These are phyloP conservation scores for Saussurea involucrata DNA, from an alignment of 129 eudicot species.

Conservation along the genomic window DNA sequence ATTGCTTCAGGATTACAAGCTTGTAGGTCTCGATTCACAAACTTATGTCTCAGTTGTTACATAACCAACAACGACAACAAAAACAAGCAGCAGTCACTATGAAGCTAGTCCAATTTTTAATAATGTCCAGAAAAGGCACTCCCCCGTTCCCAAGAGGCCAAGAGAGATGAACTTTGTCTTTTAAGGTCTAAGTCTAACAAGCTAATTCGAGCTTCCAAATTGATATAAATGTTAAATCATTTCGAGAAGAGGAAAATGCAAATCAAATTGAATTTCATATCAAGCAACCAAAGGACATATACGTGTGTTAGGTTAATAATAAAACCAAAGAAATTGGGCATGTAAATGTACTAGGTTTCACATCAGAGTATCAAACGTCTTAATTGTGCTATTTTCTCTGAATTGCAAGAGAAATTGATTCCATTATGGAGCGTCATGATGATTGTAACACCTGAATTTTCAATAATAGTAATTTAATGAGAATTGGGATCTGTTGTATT, in stretches of 20 bases:
- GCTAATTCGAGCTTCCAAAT: neutral
- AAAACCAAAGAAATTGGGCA: neutral
- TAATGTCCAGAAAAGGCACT: neutral
- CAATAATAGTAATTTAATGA: too few relatives aligned
- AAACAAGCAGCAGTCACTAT: neutral
- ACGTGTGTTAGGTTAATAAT: neutral
- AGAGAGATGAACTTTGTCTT: neutral
- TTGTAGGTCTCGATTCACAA: neutral
- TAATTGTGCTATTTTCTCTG: neutral
- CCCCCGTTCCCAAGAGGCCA: neutral
- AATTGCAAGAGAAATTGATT: neutral
- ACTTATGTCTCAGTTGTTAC: neutral
- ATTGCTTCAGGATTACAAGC: conserved; percentile 10
- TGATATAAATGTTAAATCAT: neutral
- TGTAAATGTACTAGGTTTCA: neutral
- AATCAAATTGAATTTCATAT: conserved; percentile 1
- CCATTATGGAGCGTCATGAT: neutral
- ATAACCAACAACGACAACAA: neutral
- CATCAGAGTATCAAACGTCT: neutral
- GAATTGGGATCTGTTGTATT: too few relatives aligned
- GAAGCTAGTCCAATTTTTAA: neutral
- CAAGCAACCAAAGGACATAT: conserved; percentile 2
- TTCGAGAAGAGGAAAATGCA: neutral
- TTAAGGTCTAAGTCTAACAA: neutral
- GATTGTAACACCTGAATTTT: too few relatives aligned